Conservation (phyloP, 2,329 filamentous ascomycete genomes). For the Apiospora pterosperma region DNA sequence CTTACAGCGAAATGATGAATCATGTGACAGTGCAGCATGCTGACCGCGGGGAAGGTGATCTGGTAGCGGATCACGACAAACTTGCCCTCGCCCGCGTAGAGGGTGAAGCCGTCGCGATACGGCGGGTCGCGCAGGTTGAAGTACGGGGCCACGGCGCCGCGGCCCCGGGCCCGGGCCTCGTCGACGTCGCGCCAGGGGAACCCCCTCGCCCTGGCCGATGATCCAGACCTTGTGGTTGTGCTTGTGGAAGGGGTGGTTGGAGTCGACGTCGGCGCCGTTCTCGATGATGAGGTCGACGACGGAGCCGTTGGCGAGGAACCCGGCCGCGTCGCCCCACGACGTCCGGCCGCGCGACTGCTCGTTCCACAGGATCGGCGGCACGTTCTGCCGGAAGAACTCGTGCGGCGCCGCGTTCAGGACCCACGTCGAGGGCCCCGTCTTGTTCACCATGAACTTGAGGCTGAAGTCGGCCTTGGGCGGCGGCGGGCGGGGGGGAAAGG, state of each 20-base stretch:
- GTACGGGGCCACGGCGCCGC: constrained; percentile 37
- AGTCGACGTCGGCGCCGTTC: constrained; percentile 17
- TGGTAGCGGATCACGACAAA: constrained; percentile 15
- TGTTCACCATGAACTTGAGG: constrained; percentile 15
- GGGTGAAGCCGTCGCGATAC: constrained; percentile 11
- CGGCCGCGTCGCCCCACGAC: constrained; percentile 8
- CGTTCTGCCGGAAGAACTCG: constrained; percentile 15
- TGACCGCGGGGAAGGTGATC: constrained; percentile 14
- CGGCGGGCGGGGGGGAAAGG: constrained; percentile 11
- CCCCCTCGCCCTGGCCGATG: constrained; percentile 20
- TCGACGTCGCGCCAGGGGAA: constrained; percentile 21
- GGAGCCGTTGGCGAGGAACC: constrained; percentile 17
- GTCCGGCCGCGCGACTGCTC: constrained; percentile 13
- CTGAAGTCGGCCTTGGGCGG: constrained; percentile 10
- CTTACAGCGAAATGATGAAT: constrained; percentile 17
- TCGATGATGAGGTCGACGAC: constrained; percentile 23
- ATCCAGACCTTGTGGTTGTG: constrained; percentile 24
- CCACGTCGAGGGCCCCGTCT: constrained; percentile 12
- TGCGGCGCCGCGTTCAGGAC: constrained; percentile 15
- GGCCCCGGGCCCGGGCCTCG: constrained; percentile 39
- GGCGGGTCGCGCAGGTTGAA: constrained; percentile 29
- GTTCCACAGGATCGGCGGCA: constrained; percentile 14
- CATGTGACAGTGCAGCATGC: constrained; percentile 17
- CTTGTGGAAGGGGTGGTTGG: constrained; percentile 23
- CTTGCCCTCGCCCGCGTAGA: constrained; percentile 11